Evolutionary conservation across 139 green algal genomes (phyloP).

Genomic region (Mychonastes homosphaera): DNA sequence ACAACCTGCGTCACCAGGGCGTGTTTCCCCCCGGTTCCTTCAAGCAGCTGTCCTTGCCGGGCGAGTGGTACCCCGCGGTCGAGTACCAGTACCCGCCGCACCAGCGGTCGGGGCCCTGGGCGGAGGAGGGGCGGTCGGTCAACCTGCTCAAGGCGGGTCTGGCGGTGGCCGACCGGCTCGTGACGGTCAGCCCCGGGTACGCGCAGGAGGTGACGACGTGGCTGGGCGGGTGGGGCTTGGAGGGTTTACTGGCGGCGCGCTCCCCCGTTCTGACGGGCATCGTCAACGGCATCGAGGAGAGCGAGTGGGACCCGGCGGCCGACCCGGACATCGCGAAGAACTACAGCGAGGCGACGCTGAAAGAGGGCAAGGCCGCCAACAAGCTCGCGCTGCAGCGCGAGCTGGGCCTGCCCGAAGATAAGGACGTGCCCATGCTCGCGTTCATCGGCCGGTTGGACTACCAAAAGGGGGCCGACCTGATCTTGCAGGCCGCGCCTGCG

Average conservation of each 20-base stretch:
- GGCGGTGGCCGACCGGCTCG: constrained; percentile 48
- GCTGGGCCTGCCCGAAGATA: constrained; percentile 48
- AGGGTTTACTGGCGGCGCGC: constrained; percentile 31
- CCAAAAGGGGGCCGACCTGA: constrained; percentile 72
- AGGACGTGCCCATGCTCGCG: constrained; percentile 51
- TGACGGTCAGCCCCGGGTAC: constrained; percentile 74
- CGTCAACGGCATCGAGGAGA: constrained; percentile 69
- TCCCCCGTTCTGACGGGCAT: constrained; percentile 63
- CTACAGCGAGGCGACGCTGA: constrained; percentile 38
- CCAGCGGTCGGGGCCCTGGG: constrained; percentile 60
- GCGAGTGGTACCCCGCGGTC: constrained; percentile 70
- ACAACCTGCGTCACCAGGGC: constrained; percentile 81
- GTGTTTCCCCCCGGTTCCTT: constrained; percentile 56
- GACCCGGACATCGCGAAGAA: constrained; percentile 47
- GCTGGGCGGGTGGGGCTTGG: constrained; percentile 56
- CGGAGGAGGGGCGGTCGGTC: constrained; percentile 69
- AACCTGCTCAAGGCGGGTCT: constrained; percentile 64
- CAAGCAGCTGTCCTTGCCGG: constrained; percentile 49
- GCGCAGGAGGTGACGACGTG: constrained; percentile 63
- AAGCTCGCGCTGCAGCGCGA: constrained; percentile 61
- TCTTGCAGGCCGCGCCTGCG: constrained; percentile 40
- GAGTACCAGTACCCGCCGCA: constrained; percentile 81
- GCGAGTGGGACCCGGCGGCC: constrained; percentile 56
- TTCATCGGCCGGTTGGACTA: constrained; percentile 72
- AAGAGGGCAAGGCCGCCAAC: constrained; percentile 53